Evolutionary conservation across 805 yeast genomes (phyloP).

Genomic region (Candida broadrunensis): DNA sequence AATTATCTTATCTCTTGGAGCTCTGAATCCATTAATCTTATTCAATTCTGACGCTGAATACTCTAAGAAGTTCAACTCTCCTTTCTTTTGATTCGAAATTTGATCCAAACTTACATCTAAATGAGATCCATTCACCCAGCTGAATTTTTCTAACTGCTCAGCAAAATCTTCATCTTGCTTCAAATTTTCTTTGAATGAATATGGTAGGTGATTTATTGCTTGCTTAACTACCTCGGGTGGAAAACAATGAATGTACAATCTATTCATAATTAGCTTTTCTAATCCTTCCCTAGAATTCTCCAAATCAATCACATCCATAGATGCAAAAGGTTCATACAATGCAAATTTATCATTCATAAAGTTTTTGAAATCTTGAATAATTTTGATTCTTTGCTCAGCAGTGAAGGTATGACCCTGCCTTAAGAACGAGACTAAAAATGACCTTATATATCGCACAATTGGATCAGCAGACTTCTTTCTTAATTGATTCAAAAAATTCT

Average conservation of each 20-base stretch:
- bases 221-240: slow-evolving; percentile 63
- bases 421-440: slow-evolving; percentile 76
- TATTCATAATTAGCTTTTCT: slow-evolving; percentile 88
- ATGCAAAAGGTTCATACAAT: slow-evolving; percentile 68
- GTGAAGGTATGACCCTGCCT: slow-evolving; percentile 60
- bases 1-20: slow-evolving; percentile 92
- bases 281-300: slow-evolving; percentile 84
- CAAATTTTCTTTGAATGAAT: slow-evolving; percentile 58
- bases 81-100: slow-evolving; percentile 22
- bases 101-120: slow-evolving; percentile 61
- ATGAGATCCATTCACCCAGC: slow-evolving; percentile 72
- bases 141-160: slow-evolving; percentile 55
- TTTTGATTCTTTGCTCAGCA: slow-evolving; percentile 71
- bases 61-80: slow-evolving; percentile 48
- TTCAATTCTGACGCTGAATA: slow-evolving; percentile 69
- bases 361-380: slow-evolving; percentile 70
- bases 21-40: slow-evolving; percentile 78
- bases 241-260: slow-evolving; percentile 73
- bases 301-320: slow-evolving; percentile 53
- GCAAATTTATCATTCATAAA: slow-evolving; percentile 67
- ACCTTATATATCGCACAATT: slow-evolving; percentile 76
- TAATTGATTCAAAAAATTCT: slow-evolving; percentile 67
- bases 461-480: slow-evolving; percentile 82
- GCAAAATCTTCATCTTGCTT: slow-evolving; percentile 52
- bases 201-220: slow-evolving; percentile 20